Evolutionary conservation across 2,329 filamentous ascomycete species (phyloP), one percentile per base, ranked within the genome.

Genomic region (Aspergillus oerlinghausenensis): DNA sequence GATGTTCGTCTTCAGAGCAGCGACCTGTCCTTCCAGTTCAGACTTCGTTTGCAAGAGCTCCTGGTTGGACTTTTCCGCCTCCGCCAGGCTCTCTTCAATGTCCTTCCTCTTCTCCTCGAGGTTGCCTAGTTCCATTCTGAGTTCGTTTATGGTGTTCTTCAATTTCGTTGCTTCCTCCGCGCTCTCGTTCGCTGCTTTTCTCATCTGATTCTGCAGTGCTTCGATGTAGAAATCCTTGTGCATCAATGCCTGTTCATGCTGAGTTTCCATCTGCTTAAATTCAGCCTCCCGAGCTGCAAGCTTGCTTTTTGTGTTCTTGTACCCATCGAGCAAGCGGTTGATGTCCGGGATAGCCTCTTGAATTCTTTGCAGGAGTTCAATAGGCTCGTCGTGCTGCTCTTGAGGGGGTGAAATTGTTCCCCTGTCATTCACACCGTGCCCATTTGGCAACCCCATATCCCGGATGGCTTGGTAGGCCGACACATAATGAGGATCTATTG

Each of bases 181-280:
- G 57, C 79, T 79, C 56, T 81, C 79, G 52, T 76, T 77, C 49
- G 79, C 77, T 19, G 79, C 71, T 49, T 75, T 77, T 48, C 77
- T 74, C 64, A 83, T 74, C 62, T 81, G 80, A 25, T 76, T 74
- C 55, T 79, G 79, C 59, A 84, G 63, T 14, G 77, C 73, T 59
- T 79, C 76, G 54, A 84, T 81, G 60, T 83, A 79, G 52, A 74
- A 77, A 50, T 84, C 80, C 63, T 83, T 83, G 52, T 75, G 75
- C 67, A 78, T 77, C 38, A 83, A 65, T 29, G 75, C 76, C 58
- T 82, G 78, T 50, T 80, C 75, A 58, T 83, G 79, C 57, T 82
- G 78, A 45, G 69, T 70, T 57, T 78, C 74, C 21, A 78, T 72
- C 56, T 81, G 75, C 54, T 77, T 79, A 58, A 80, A 76, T 51